These are phyloP conservation scores for Rubia tinctorum DNA, from an alignment of 305 asterid genomes.

Conservation along the genomic window DNA sequence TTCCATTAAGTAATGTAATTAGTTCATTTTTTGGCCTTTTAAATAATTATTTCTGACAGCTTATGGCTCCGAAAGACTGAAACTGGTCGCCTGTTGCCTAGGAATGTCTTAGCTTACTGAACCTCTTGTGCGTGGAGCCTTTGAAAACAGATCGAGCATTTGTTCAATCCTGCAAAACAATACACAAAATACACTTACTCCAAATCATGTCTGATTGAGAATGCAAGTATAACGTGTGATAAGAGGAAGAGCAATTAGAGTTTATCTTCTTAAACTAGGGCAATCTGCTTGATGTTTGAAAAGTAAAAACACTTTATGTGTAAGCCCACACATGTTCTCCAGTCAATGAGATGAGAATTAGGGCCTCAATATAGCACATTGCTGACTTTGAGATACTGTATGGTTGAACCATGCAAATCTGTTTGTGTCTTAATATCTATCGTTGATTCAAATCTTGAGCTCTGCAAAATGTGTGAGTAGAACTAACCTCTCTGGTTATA, in stretches of 20 bases:
- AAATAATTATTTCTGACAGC: not conserved
- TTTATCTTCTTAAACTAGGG: not conserved
- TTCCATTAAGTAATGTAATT: not conserved
- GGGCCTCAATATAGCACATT: not conserved
- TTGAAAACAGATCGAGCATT: not conserved
- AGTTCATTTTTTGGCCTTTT: not conserved
- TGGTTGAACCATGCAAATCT: constrained; percentile 1
- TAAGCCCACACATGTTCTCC: not conserved
- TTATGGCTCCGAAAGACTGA: not conserved
- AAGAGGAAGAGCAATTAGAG: too few relatives aligned
- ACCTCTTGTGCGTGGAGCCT: not conserved
- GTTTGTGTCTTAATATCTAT: not conserved
- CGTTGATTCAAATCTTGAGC: not conserved
- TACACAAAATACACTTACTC: not conserved
- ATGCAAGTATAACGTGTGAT: not conserved
- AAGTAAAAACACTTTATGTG: not conserved
- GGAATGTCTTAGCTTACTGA: not conserved
- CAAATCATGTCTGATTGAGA: not conserved
- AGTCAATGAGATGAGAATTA: too few relatives aligned
- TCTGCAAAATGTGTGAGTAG: not conserved
- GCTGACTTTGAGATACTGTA: not conserved
- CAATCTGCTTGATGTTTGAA: not conserved
- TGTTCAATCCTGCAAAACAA: not conserved
- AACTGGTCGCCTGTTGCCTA: not conserved
- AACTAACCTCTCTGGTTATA: not conserved